A percentile compares a stretch with the other conserved stretches of the same genome.
Evolutionary conservation across 1,284 basidiomycete genomes (phyloP).

Genomic region (Apiotrichum montevideense): DNA sequence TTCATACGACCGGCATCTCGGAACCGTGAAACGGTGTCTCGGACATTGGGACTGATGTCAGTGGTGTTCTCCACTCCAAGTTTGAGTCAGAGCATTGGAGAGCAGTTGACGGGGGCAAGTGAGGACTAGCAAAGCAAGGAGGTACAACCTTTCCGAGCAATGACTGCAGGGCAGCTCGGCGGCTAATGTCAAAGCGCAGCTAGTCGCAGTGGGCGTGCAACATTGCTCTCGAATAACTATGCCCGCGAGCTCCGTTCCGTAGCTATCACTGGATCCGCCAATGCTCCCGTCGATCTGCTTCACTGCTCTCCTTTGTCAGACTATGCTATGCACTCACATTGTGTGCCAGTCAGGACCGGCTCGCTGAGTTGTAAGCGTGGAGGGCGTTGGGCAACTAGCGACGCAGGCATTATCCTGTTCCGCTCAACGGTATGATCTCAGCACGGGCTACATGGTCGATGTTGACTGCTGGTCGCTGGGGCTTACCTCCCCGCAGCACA

Average conservation of each 20-base stretch:
- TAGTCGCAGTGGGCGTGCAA: too few species aligned
- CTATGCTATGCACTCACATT: constrained; percentile 34
- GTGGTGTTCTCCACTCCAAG: background rate
- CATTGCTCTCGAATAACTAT: too few species aligned
- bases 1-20: constrained; percentile 44
- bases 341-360: constrained; percentile 33
- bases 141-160: too few species aligned
- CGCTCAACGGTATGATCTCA: constrained; percentile 51
- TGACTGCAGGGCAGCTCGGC: too few species aligned
- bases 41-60: constrained; percentile 38
- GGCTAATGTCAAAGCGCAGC: too few species aligned
- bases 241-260: too few species aligned
- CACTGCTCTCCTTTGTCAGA: too few species aligned
- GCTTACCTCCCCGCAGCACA: background rate
- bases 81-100: too few species aligned
- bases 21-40: constrained; percentile 40
- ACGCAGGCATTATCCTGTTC: constrained; percentile 50
- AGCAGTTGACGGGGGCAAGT: too few species aligned
- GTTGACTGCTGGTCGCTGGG: background rate
- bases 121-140: too few species aligned
- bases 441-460: constrained; percentile 26
- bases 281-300: too few species aligned
- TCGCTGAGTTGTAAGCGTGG: constrained; percentile 25
- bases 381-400: constrained; percentile 42
- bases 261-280: too few species aligned